These are phyloP conservation scores for Neonectria punicea DNA, from an alignment of 2,329 filamentous ascomycete species.

Conservation along the genomic window DNA sequence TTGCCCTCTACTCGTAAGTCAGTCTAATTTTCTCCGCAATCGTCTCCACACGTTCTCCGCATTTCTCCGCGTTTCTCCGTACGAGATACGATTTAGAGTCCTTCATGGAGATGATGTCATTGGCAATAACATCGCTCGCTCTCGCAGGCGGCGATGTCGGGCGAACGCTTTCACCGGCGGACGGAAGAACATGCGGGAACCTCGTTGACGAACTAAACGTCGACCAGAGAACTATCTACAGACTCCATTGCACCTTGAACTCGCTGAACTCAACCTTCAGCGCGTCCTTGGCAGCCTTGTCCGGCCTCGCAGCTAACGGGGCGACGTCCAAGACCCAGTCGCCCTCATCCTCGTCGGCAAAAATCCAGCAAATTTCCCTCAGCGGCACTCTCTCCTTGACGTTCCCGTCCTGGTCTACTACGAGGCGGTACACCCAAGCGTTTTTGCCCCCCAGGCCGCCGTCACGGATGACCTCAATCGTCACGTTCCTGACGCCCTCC, in stretches of 20 bases:
- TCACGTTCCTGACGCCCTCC: background rate
- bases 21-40: too few relatives aligned
- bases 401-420: constrained; percentile 2
- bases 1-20: too few relatives aligned
- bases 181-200: too few relatives aligned
- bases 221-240: background rate
- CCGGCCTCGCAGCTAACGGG: constrained; percentile 1
- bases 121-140: too few relatives aligned
- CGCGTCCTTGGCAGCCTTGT: background rate
- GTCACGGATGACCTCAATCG: background rate
- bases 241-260: constrained; percentile 4
- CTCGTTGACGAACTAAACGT: too few relatives aligned
- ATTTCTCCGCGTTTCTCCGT: too few relatives aligned
- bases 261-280: constrained; percentile 1
- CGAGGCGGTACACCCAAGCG: constrained; percentile 1
- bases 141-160: too few relatives aligned
- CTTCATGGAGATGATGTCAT: background rate
- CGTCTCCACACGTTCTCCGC: too few relatives aligned
- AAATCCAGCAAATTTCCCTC: constrained; percentile 3
- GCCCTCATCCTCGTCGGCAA: constrained; percentile 1
- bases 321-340: constrained; percentile 5
- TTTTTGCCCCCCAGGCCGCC: background rate
- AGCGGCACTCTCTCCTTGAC: constrained; percentile 1
- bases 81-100: background rate
- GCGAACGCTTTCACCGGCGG: too few relatives aligned